Evolutionary conservation across 331 rosid species (phyloP), one percentile per base, ranked within the genome.

Genomic region (Dryas integrifolia): DNA sequence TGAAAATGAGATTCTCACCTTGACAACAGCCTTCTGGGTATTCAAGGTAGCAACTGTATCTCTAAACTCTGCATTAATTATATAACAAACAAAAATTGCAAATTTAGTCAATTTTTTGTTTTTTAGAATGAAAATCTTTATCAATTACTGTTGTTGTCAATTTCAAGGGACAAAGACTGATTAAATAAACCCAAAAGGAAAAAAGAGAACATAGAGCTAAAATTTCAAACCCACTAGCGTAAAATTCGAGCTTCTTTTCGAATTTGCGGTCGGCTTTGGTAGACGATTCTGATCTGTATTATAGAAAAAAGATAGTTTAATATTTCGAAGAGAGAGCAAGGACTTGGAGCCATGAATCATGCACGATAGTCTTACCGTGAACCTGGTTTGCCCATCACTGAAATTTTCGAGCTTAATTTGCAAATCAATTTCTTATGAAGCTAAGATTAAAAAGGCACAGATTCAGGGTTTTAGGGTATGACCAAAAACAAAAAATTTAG

Each of bases 1-100:
- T 41, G 40, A 26, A 39, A 58, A 67, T 13, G 48, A 68, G 49
- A 49, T 71, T 76, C 67, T 80, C 47, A 87, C 97, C 92, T 85
- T 91, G 12, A 72, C 45, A 71, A 84, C 82, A 50, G 87, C 75
- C 83, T 88, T 91, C 70, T 84, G 89, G 52, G 86, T 88, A 72
- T 65, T 77, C 83, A 88, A 81, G 72, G 85, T 48, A 60, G 91
- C 44, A 66, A 81, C 84, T 7, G 73, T 35, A 41, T 82, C 81
- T 79, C 82, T 85, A 81, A 91, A 87, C 83, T 83, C 96, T 88
- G 89, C 87, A 82, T 63, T 45, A 45, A 12, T 30, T 4, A 56
- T 18, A 53, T 15, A 73, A 26, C 18, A 44, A 12, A 21, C 11
- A 5, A 8, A 39, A 7, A 14, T 21, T 40, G 5, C 16, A 5